Conservation (phyloP, 2,329 filamentous ascomycete species). For the Davidsoniella neocaledoniae region DNA sequence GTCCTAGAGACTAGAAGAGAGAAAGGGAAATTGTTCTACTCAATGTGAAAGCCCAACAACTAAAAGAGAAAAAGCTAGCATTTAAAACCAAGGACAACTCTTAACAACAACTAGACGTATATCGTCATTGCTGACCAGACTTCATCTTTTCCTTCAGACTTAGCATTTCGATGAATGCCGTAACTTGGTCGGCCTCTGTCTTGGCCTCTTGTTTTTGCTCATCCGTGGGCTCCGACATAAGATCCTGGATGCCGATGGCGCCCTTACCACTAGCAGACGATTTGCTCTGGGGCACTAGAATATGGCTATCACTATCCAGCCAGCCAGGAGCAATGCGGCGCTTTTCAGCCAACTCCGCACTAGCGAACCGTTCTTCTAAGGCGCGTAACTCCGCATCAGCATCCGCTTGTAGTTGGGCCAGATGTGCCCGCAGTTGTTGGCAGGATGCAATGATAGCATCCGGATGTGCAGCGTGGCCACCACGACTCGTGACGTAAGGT, state of each 20-base stretch:
- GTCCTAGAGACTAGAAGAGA: too few species aligned
- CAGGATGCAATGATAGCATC: slow-evolving; percentile 75
- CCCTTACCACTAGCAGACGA: slow-evolving; percentile 14
- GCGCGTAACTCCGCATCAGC: slow-evolving; percentile 49
- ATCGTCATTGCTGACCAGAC: not conserved
- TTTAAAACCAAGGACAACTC: too few species aligned
- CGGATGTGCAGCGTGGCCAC: slow-evolving; percentile 71
- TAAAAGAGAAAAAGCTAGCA: too few species aligned
- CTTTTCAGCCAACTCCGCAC: slow-evolving; percentile 62
- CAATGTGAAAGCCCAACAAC: too few species aligned
- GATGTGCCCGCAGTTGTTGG: slow-evolving; percentile 57
- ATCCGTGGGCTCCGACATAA: slow-evolving; percentile 13
- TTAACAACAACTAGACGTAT: too few species aligned
- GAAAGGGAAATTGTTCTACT: too few species aligned
- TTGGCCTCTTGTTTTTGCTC: slow-evolving; percentile 3
- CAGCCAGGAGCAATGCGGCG: slow-evolving; percentile 63
- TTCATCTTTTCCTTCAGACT: slow-evolving; percentile 10
- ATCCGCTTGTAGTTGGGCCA: slow-evolving; percentile 50
- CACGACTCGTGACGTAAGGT: slow-evolving; percentile 57
- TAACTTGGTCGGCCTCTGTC: slow-evolving; percentile 28
- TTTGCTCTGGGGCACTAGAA: slow-evolving; percentile 48
- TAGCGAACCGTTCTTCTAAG: slow-evolving; percentile 51
- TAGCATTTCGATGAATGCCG: slow-evolving; percentile 8
- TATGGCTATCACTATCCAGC: slow-evolving; percentile 55
- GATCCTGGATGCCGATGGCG: slow-evolving; percentile 14